Evolutionary conservation across 257 asterid genomes (phyloP).

Genomic region (Forsythia viridissima): DNA sequence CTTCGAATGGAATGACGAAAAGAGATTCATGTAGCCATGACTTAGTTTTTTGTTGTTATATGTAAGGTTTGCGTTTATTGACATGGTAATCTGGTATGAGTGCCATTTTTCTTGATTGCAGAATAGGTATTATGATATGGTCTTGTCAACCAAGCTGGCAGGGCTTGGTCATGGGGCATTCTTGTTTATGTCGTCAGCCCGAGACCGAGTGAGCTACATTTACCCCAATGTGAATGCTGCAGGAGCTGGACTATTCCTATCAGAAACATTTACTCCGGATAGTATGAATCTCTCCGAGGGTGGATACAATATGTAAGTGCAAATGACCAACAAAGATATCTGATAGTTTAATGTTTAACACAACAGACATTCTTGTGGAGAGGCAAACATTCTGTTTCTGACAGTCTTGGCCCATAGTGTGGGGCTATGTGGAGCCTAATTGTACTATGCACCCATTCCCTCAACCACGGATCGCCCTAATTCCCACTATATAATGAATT

Average conservation of each 20-base stretch:
- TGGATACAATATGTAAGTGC: slow-evolving; percentile 71
- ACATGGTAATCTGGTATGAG: background rate
- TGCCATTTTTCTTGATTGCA: slow-evolving; percentile 39
- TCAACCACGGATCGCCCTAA: background rate
- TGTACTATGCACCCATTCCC: background rate
- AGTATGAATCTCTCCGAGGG: slow-evolving; percentile 64
- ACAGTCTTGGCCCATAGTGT: background rate
- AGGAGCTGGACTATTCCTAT: slow-evolving; percentile 74
- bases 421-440: background rate
- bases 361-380: background rate
- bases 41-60: background rate
- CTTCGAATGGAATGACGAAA: background rate
- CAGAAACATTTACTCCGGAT: slow-evolving; percentile 67
- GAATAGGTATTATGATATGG: slow-evolving; percentile 77
- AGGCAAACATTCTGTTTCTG: background rate
- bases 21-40: background rate
- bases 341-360: background rate
- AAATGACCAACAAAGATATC: background rate
- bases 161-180: slow-evolving; percentile 83
- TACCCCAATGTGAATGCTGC: slow-evolving; percentile 88
- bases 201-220: slow-evolving; percentile 75
- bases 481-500: too few species aligned
- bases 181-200: slow-evolving; percentile 77
- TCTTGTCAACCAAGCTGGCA: slow-evolving; percentile 77
- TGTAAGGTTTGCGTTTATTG: background rate